Percentiles rank a stretch among this genome's conserved stretches.
Evolutionary conservation across 163 green algal species (phyloP).

Genomic region (Chlorella variabilis): DNA sequence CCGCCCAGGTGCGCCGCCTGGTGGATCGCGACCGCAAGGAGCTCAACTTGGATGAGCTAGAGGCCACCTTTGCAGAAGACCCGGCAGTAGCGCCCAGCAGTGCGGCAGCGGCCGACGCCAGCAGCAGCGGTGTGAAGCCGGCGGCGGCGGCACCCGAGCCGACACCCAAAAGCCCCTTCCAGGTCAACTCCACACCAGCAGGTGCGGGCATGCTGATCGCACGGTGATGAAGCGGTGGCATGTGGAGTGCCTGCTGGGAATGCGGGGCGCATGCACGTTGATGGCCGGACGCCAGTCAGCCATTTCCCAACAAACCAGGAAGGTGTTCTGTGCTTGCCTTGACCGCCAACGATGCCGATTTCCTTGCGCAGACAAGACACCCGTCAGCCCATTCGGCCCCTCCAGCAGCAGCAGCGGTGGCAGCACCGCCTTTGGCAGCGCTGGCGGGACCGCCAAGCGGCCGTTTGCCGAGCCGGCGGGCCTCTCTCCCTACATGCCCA

Average conservation of each 20-base stretch:
- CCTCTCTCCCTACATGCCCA: slow-evolving; percentile 73
- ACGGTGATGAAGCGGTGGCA: too few species aligned
- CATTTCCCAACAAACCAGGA: too few species aligned
- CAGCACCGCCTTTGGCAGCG: slow-evolving; percentile 32
- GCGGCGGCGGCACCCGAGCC: neutral
- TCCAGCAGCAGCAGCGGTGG: slow-evolving; percentile 14
- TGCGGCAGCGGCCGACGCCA: slow-evolving; percentile 5
- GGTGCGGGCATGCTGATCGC: too few species aligned
- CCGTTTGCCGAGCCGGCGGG: slow-evolving; percentile 62
- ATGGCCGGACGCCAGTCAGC: neutral
- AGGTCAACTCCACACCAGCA: slow-evolving; percentile 33
- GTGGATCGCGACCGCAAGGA: slow-evolving; percentile 84
- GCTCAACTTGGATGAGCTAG: slow-evolving; percentile 76
- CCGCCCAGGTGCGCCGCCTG: slow-evolving; percentile 78
- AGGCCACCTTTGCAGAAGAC: slow-evolving; percentile 42
- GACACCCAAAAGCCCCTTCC: slow-evolving; percentile 1
- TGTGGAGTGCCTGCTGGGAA: too few species aligned
- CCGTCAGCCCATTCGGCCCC: slow-evolving; percentile 38
- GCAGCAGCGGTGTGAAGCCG: neutral
- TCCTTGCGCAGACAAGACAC: slow-evolving; percentile 29
- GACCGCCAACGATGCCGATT: too few species aligned
- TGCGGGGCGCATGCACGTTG: too few species aligned
- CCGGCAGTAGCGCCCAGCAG: neutral
- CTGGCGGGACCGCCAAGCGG: slow-evolving; percentile 23
- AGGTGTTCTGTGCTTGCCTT: too few species aligned